Conservation (phyloP, 1,139 yeast genomes). For the Debaryomyces psychrophilus region DNA sequence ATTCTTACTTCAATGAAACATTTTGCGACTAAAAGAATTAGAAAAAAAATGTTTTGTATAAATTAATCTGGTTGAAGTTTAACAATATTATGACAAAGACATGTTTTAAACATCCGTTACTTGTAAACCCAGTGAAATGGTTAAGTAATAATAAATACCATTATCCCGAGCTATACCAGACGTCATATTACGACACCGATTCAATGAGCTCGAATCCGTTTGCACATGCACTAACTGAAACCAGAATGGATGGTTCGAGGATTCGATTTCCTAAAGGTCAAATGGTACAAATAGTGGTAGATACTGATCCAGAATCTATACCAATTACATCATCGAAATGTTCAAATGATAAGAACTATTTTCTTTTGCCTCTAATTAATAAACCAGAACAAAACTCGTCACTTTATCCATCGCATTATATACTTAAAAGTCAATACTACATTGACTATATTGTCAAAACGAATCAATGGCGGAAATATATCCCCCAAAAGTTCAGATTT, state of each 20-base stretch:
- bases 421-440: slow-evolving; percentile 11
- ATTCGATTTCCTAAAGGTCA: slow-evolving; percentile 28
- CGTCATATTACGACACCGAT: slow-evolving; percentile 18
- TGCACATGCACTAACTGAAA: slow-evolving; percentile 22
- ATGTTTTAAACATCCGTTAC: slow-evolving; percentile 25
- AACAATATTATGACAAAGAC: slow-evolving; percentile 2
- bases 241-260: slow-evolving; percentile 25
- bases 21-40: not conserved
- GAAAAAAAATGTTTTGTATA: not conserved
- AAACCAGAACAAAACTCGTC: slow-evolving; percentile 7
- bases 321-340: not conserved
- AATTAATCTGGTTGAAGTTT: not conserved
- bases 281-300: slow-evolving; percentile 26
- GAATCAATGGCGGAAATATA: slow-evolving; percentile 14
- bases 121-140: slow-evolving; percentile 31
- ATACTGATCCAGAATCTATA: slow-evolving; percentile 2
- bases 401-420: slow-evolving; percentile 14
- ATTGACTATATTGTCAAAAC: slow-evolving; percentile 10
- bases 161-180: slow-evolving; percentile 18
- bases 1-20: not conserved
- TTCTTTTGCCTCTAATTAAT: slow-evolving; percentile 11
- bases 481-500: slow-evolving; percentile 17
- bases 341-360: slow-evolving; percentile 2
- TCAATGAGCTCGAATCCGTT: slow-evolving; percentile 27
- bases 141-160: slow-evolving; percentile 24